Conservation (phyloP, 78 protist species). For the Bigelowiella natans region DNA sequence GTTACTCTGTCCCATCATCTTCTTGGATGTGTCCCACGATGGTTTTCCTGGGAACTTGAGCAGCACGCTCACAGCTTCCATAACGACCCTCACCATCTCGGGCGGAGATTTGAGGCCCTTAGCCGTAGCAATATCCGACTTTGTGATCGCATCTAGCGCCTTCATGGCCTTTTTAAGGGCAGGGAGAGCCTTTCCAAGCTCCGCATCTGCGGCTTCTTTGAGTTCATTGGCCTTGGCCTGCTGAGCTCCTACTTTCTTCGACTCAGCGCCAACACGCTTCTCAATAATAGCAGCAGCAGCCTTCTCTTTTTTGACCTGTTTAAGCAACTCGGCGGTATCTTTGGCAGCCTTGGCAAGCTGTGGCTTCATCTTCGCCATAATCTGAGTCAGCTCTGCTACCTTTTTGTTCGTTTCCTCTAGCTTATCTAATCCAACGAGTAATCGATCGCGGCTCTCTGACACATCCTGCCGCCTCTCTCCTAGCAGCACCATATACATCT, state of each 20-base stretch:
- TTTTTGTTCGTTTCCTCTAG: slow-evolving; percentile 38
- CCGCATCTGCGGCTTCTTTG: slow-evolving; percentile 49
- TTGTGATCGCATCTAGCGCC: slow-evolving; percentile 46
- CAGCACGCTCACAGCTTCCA: slow-evolving; percentile 65
- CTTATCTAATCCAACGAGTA: slow-evolving; percentile 47
- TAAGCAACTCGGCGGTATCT: slow-evolving; percentile 43
- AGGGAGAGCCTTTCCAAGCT: slow-evolving; percentile 62
- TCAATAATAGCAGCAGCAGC: slow-evolving; percentile 38
- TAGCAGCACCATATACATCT: slow-evolving; percentile 21
- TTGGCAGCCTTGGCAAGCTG: slow-evolving; percentile 3
- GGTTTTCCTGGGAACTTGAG: slow-evolving; percentile 18
- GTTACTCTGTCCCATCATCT: slow-evolving; percentile 38
- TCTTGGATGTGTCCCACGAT: slow-evolving; percentile 60
- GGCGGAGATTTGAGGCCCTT: slow-evolving; percentile 61
- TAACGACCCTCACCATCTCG: slow-evolving; percentile 37
- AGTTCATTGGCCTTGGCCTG: slow-evolving; percentile 24
- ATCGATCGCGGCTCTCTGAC: slow-evolving; percentile 6
- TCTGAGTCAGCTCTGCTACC: slow-evolving; percentile 50
- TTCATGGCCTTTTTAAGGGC: slow-evolving; percentile 52
- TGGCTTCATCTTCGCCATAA: slow-evolving; percentile 47
- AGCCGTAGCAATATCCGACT: slow-evolving; percentile 52
- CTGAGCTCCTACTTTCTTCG: slow-evolving; percentile 41
- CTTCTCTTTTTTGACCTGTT: slow-evolving; percentile 27
- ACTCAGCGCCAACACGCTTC: slow-evolving; percentile 20
- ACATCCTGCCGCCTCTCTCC: not conserved